These are phyloP conservation scores for Rhizoctonia solani DNA, from an alignment of 1,284 basidiomycete genomes.

Conservation along the genomic window DNA sequence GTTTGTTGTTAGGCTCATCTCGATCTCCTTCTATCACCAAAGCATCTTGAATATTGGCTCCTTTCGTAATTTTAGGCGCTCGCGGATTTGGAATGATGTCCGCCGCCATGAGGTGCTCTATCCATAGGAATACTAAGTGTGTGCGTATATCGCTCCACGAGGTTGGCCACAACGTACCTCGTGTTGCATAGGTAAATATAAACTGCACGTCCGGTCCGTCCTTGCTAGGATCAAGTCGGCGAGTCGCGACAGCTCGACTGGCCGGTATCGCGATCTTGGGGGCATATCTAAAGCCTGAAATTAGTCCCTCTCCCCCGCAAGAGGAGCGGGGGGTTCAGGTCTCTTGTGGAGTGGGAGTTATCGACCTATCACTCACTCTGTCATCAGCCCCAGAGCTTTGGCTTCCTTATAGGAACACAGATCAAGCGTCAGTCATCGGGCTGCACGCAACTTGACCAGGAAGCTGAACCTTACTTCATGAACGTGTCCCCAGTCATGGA, in stretches of 20 bases:
- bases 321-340: no score
- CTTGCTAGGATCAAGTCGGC: conserved; percentile 17
- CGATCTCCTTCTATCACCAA: conserved; percentile 7
- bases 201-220: conserved; percentile 30
- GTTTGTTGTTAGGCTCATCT: background rate
- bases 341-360: background rate
- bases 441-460: background rate
- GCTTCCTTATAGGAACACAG: conserved; percentile 11
- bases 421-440: background rate
- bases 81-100: conserved; percentile 21
- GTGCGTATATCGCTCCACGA: background rate
- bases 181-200: conserved; percentile 32
- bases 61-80: background rate
- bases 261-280: conserved; percentile 18
- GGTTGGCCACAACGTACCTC: background rate
- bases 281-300: conserved; percentile 1
- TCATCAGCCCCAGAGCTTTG: conserved; percentile 16
- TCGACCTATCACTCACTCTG: background rate
- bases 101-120: conserved; percentile 29
- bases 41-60: background rate
- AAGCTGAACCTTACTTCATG: conserved; percentile 16
- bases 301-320: no score
- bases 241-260: conserved; percentile 18
- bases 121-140: background rate
- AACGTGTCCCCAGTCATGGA: conserved; percentile 30